phyloP scores from a whole-genome alignment of 768 basidiomycete species.

The Leccinum imitatum region DNA sequence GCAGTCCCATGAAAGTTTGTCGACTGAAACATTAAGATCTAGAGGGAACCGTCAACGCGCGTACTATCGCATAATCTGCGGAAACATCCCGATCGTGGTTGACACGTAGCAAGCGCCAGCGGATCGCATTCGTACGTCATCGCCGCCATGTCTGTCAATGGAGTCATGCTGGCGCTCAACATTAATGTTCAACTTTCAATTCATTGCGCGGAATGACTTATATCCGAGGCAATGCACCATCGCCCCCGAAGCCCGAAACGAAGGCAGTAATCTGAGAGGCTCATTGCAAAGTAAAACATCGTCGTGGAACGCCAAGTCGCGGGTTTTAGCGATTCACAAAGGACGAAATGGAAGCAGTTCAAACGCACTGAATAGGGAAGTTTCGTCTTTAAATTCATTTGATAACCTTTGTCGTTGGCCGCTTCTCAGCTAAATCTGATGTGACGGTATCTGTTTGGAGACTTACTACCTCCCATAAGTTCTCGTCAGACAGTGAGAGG shows the following conservation, averaged over 20 bases:
- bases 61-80: not conserved
- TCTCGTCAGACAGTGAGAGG: not conserved
- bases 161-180: not conserved
- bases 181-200: not conserved
- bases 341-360: not conserved
- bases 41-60: not conserved
- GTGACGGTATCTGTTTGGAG: not conserved
- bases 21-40: slow-evolving; percentile 19
- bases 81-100: slow-evolving; percentile 3
- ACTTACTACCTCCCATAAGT: not conserved
- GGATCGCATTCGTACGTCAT: not conserved
- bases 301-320: not conserved
- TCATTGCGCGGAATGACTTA: not conserved
- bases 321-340: not conserved
- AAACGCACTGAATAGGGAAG: slow-evolving; percentile 1
- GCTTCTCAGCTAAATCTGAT: not conserved
- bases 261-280: not conserved
- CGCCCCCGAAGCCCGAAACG: not conserved
- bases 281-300: slow-evolving; percentile 8
- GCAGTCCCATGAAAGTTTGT: not conserved
- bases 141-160: slow-evolving; percentile 1
- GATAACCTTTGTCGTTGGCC: not conserved
- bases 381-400: not conserved
- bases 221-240: slow-evolving; percentile 1
- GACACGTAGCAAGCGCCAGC: slow-evolving; percentile 1